These are phyloP conservation scores for Yamadazyma buinensis DNA, from an alignment of 1,139 yeast species.

Conservation along the genomic window DNA sequence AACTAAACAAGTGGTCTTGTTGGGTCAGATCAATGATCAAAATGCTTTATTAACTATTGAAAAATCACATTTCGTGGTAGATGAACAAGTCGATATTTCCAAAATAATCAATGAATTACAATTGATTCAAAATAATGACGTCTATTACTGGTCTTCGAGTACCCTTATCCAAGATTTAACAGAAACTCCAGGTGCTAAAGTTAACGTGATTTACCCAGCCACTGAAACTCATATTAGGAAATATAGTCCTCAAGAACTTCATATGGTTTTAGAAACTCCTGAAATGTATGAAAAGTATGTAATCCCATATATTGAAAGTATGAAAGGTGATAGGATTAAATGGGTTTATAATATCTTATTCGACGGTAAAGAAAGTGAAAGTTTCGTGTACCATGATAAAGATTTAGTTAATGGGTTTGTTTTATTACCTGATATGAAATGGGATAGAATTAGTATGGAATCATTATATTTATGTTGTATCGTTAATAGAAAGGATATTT, in stretches of 20 bases:
- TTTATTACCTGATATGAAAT: constrained; percentile 79
- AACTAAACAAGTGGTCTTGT: constrained; percentile 56
- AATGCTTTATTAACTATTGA: constrained; percentile 74
- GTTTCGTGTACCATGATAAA: constrained; percentile 61
- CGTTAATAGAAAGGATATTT: constrained; percentile 66
- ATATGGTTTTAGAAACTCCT: constrained; percentile 77
- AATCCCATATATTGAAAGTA: constrained; percentile 70
- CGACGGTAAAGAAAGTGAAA: constrained; percentile 81
- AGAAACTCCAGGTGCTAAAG: constrained; percentile 59
- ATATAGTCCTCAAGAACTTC: constrained; percentile 54
- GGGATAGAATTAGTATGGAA: constrained; percentile 77
- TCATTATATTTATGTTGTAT: constrained; percentile 77
- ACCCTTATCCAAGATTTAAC: constrained; percentile 44
- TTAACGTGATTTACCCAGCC: constrained; percentile 86
- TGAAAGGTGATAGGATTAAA: constrained; percentile 73
- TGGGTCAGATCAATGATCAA: constrained; percentile 59
- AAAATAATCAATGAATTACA: constrained; percentile 31
- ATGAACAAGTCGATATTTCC: constrained; percentile 16
- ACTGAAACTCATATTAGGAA: constrained; percentile 80
- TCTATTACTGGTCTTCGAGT: constrained; percentile 77
- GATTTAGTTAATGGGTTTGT: constrained; percentile 56
- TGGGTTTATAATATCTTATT: constrained; percentile 89
- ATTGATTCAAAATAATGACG: constrained; percentile 66
- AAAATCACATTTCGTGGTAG: constrained; percentile 56
- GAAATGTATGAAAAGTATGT: constrained; percentile 60